Evolutionary conservation across 495 filamentous ascomycete species (phyloP), one percentile per base, ranked within the genome.

Genomic region (Neurospora discreta): DNA sequence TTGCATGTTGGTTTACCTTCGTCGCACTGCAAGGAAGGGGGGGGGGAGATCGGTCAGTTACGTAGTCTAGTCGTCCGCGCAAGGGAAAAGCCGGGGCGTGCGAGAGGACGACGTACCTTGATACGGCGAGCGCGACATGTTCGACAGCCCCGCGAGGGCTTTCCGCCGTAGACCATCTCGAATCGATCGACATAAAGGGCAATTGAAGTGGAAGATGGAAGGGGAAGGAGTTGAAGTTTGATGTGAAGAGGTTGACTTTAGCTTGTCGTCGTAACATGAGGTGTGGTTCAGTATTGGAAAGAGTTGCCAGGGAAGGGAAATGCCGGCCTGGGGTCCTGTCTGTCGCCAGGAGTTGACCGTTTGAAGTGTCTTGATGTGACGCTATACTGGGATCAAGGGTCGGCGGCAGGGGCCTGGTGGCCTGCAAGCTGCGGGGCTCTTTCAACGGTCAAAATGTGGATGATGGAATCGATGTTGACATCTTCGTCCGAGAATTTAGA

Each of bases 81-180:
- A 33, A 60, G 52, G 33, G 15, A 30, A 30, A 20, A 20, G 38
- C 2, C 26, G 41, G 36, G 6, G 15, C n/a, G 33, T 69, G 39
- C 38, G 30, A 30, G 6, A 30, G 23, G 26, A 65, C 26, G 52
- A 72, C 84, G 70, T 81, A 91, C 91, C 89, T 90, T 92, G 84
- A 87, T 90, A 77, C 91, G 87, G 72, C 89, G 85, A 16, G 86
- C 84, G 74, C 90, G 84, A 75, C 90, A 93, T 77, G 89, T 89
- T 77, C 89, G 87, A 77, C 90, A 93, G 68, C 89, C 90, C 82
- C 87, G 84, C 71, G 89, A 91, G 68, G 90, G 90, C 78, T 90
- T 90, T 70, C 90, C 90, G 75, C 88, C 89, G 75, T 91, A 92
- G 18, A 92, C 90, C 90, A 92, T 92, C 43, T 71, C 39, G 15